phyloP scores from a whole-genome alignment of 768 basidiomycete species.

The Pisolithus orientalis region DNA sequence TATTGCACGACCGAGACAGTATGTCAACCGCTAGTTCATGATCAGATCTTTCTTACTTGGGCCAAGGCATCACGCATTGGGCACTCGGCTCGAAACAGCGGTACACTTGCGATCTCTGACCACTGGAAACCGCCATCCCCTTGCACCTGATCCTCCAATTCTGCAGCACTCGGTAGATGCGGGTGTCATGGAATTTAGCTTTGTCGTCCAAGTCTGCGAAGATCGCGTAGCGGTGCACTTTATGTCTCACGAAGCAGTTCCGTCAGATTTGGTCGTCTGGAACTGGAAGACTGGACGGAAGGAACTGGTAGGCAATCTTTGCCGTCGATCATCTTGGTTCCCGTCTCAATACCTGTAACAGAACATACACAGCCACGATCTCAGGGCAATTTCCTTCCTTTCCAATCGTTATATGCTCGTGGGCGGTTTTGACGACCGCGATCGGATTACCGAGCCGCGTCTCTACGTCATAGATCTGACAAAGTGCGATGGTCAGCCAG shows the following conservation, averaged over 20 bases:
- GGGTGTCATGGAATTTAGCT: conserved; percentile 25
- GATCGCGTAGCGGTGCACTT: conserved; percentile 49
- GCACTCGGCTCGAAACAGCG: conserved; percentile 13
- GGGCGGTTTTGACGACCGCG: conserved; percentile 20
- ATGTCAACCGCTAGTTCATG: conserved; percentile 8
- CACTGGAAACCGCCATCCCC: conserved; percentile 41
- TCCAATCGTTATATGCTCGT: conserved; percentile 35
- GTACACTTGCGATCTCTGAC: conserved; percentile 43
- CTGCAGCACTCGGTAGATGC: conserved; percentile 21
- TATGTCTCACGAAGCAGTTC: conserved; percentile 23
- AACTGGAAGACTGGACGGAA: conserved; percentile 56
- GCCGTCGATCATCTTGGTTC: background rate
- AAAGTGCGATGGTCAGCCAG: conserved; percentile 22
- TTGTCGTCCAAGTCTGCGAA: conserved; percentile 49
- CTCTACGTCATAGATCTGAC: conserved; percentile 38
- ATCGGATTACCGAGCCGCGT: conserved; percentile 19
- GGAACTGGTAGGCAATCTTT: conserved; percentile 38
- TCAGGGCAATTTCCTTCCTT: conserved; percentile 39
- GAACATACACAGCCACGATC: conserved; percentile 25
- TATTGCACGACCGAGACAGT: conserved; percentile 36
- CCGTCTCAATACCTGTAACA: conserved; percentile 5
- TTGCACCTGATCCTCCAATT: conserved; percentile 30
- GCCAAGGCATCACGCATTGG: conserved; percentile 6
- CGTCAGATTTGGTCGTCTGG: conserved; percentile 52
- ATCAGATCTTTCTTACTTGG: conserved; percentile 3